Evolutionary conservation across 768 basidiomycete genomes (phyloP), one percentile per base, ranked within the genome.

Genomic region (Clavaria fumosa): DNA sequence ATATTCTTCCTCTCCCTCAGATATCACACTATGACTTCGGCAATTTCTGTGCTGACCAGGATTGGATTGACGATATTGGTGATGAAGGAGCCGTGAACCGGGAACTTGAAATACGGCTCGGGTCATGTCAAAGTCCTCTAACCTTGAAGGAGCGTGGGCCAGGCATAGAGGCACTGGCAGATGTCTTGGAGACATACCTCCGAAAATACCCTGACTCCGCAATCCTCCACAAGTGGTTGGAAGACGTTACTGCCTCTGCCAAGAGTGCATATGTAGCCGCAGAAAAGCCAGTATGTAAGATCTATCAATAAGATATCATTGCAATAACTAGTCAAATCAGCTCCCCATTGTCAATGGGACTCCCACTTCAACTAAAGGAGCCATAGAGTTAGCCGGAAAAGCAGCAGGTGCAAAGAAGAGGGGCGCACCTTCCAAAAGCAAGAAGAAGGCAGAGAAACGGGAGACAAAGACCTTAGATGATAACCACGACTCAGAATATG

Each of bases 71-170:
- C 20, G 40, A 41, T 7, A 18, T 37, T 35, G 35, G 35, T 26
- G 34, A 26, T 19, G 40, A 41, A 37, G 36, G 34, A n/a, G 40
- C 40, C 20, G 40, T 37, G 12, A 41, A 41, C 22, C 14, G 36
- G n/a, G 19, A 33, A 23, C 39, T 40, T 37, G 39, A 40, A 35
- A 23, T 40, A 17, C 11, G 12, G 6, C 39, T 40, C 26, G 39
- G 39, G 12, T 35, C 34, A 20, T 14, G 39, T 21, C 7, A 14
- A 24, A 23, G 39, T n/a, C 20, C 14, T 4, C 12, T 40, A n/a
- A 9, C 34, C 14, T 23, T 40, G 5, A 34, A 34, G 20, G 31
- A 35, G 32, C 15, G 34, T 35, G 39, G 39, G 20, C 39, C 39
- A 12, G 32, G 20, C 11, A 35, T 41, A 5, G 20, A n/a, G 12